Evolutionary conservation across 768 basidiomycete genomes (phyloP), one percentile per base, ranked within the genome.

Genomic region (Austroboletus eburneus): DNA sequence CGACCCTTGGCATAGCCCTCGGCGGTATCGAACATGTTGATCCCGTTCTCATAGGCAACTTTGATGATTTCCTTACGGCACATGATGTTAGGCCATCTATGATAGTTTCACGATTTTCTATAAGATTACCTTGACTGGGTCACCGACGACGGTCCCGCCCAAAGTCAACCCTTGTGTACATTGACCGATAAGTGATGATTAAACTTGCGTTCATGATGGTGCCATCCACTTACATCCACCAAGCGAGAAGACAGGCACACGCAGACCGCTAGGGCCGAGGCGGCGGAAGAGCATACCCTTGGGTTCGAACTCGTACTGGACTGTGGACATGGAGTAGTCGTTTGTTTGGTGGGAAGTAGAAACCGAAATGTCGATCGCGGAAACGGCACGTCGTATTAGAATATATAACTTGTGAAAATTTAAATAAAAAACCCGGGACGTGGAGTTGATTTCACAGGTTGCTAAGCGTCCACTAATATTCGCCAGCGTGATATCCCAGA

Each of bases 21-120:
- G 1, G 76, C 76, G 16, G 67, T 72, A 49, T 77, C 72, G 48
- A 77, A 72, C 63, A 73, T 68, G 59, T 76, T 78, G 62, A 78
- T 71, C 5, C 77, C 78, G 17, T 66, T 61, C 43, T 81, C 78
- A 40, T 71, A 79, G 14, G 77, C 78, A 9, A 70, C 61, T 59
- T 75, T 74, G 67, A 83, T 70, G 49, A 79, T 73, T 32, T 82
- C 80, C 67, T 73, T 49, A 23, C n/a, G 21, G 34, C 14, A 13
- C 17, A 8, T 20, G 0, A 24, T 9, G 39, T 53, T 9, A 50
- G 39, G 3, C 16, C 13, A 24, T 29, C 17, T 10, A 18, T 3
- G 14, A 22, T 9, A n/a, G n/a, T 32, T 32, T 13, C 10, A 37
- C 10, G 13, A 16, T 5, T 12, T 4, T 9, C 17, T 27, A 14